Base-by-base conservation (phyloP, 1,284 basidiomycete species). In the Tilletia horrida region DNA sequence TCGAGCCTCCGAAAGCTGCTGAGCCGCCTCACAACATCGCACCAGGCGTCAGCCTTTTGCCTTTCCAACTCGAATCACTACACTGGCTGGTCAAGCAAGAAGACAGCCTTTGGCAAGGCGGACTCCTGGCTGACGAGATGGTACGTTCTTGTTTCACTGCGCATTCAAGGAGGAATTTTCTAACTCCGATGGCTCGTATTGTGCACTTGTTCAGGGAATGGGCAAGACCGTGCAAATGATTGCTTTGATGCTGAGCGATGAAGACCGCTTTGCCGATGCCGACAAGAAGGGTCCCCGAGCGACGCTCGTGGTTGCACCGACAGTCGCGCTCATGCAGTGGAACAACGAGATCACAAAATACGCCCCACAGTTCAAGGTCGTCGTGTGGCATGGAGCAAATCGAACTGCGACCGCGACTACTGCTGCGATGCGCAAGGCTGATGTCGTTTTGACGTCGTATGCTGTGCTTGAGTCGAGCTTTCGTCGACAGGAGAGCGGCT, bases 201-300 rank as follows among this genome's bases (percentile, higher is more conserved):
- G 23, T 59, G 35, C 6, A 29, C 52, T 35, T 27, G 8, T 27
- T 7, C 45, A 59, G 55, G 92, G 92, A 45, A 97, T 97, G 95
- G 95, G 95, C 40, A 97, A 97, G 84, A 98, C 95, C 0, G 97
- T 98, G 70, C 96, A 98, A 81, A 94, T 95, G 75, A 94, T 98
- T 63, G 87, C 93, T 2, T 85, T 98, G 42, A 86, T 98, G 44
- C 87, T 95, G 1, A 89, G 90, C 0, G 63, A 64, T 29, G 40
- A 64, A 13, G 25, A 64, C 7, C 44, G 44, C 7, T 31, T 25
- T 18, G 29, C 13, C 27, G 31, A 35, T 25, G 31, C 25, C 3
- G 90, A 92, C 79, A 83, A 86, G 61, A 40, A 40, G 35, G 4
- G 6, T 40, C 84, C 86, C 71, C 90, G 88, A 80, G 93, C 93